Percentiles rank a stretch among this genome's conserved stretches.
Conservation (phyloP, 164 flowering plant genomes). For the Umbellularia californica region DNA sequence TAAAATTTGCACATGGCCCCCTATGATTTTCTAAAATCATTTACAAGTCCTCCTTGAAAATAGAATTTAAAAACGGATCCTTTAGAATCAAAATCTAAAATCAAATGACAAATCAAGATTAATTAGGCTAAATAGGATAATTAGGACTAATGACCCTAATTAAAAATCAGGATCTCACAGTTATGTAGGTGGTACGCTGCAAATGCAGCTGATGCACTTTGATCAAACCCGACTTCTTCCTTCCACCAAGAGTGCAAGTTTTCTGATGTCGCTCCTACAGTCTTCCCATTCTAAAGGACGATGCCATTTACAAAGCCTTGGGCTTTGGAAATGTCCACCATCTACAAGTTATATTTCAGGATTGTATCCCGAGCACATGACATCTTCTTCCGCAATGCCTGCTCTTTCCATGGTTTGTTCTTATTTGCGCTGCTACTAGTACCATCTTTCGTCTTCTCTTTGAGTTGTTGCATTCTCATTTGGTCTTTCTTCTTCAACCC, state of each 20-base stretch:
- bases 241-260: slow-evolving; percentile 71
- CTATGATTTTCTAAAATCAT: no score
- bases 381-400: slow-evolving; percentile 36
- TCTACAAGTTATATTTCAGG: slow-evolving; percentile 52
- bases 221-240: slow-evolving; percentile 56
- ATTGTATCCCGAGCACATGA: slow-evolving; percentile 60
- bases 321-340: slow-evolving; percentile 69
- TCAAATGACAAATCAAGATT: no score
- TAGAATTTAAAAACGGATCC: no score
- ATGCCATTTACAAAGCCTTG: slow-evolving; percentile 66
- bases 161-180: no score
- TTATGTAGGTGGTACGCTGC: slow-evolving; percentile 2
- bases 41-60: no score
- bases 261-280: slow-evolving; percentile 82
- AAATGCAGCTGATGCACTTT: slow-evolving; percentile 62
- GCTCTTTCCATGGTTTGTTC: slow-evolving; percentile 26
- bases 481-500: slow-evolving; percentile 37
- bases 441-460: slow-evolving; percentile 24
- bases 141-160: no score
- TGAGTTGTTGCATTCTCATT: slow-evolving; percentile 28
- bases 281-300: slow-evolving; percentile 80
- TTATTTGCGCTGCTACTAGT: slow-evolving; percentile 19
- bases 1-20: no score
- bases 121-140: no score
- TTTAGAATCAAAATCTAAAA: no score